Evolutionary conservation across 1,139 yeast species (phyloP), one percentile per base, ranked within the genome.

Genomic region (Arxiozyma heterogenica): DNA sequence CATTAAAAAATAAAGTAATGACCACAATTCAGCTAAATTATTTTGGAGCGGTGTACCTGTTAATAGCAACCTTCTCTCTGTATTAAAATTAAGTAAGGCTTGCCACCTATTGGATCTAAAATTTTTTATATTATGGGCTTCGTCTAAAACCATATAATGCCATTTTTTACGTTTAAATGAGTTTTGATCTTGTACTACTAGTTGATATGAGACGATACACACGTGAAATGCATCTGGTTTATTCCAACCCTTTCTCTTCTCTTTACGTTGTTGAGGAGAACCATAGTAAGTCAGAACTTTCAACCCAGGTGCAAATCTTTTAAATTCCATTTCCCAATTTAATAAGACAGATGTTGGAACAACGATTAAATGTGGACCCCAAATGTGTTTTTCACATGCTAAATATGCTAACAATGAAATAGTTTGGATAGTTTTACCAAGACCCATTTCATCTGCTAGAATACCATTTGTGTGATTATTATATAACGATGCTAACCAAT

Each of bases 311-410:
- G 98, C 98, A 75, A 94, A 94, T 62, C 96, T 83, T 66, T 93
- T 94, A 73, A 94, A 91, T 68, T 94, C 99, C 97, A 93, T 91
- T 69, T 94, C 99, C 99, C 99, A 94, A 68, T 94, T 94, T 54
- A 94, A 81, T 84, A 94, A 84, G n/a, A 94, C 99, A 21, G 97
- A 89, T 0, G 99, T 94, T 2, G 99, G 99, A 4, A 94, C 99
- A 57, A 94, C 83, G 70, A 94, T 91, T 54, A 94, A 74, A 73
- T 94, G 99, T 0, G 98, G 98, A 0, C 98, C 98, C 99, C 99
- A 93, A 38, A 86, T 80, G 56, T 88, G 88, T 65, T 90, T 91
- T 62, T 86, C 96, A 62, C 96, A 88, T 0, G 99, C 98, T 53
- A 94, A 75, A 68, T 91, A 91, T 0, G 95, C 77, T 39, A 94